Percentiles rank a stretch among this genome's conserved stretches.
These are phyloP conservation scores for Lablab purpureus DNA, from an alignment of 306 rosid species.

Conservation along the genomic window DNA sequence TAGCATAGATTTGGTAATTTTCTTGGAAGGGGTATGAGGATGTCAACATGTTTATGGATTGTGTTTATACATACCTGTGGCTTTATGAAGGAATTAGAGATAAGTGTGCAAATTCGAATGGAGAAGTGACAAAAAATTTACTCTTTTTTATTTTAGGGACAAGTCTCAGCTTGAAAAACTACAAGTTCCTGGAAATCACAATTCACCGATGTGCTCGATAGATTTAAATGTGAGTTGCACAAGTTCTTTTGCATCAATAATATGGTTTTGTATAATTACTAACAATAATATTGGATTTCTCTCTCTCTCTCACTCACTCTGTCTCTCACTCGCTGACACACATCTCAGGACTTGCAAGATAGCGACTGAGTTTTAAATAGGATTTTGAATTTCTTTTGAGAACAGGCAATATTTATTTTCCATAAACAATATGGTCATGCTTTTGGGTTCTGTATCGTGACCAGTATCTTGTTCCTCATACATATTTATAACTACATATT, in stretches of 20 bases:
- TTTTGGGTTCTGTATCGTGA: conserved; percentile 9
- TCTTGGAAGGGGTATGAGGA: neutral
- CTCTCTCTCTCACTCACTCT: neutral
- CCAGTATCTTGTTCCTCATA: conserved; percentile 8
- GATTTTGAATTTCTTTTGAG: conserved; percentile 5
- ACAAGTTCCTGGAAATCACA: conserved; percentile 69
- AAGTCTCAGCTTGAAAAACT: conserved; percentile 71
- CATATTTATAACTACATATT: conserved; percentile 9
- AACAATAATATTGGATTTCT: neutral
- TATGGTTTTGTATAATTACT: neutral
- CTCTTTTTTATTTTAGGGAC: conserved; percentile 65
- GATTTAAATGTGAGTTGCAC: conserved; percentile 82
- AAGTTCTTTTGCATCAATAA: conserved; percentile 27
- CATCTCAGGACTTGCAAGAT: conserved; percentile 1
- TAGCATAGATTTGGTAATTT: conserved; percentile 12
- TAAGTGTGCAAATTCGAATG: conserved; percentile 31
- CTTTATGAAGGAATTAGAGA: conserved; percentile 24
- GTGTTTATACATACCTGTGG: conserved; percentile 5
- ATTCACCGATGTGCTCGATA: conserved; percentile 68
- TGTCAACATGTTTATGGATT: conserved; percentile 31
- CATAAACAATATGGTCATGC: conserved; percentile 29
- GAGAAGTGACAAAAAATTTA: conserved; percentile 35
- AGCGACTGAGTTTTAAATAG: conserved; percentile 16
- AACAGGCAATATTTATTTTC: neutral
- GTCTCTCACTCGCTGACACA: neutral